Conservation (phyloP, 306 rosid species). For the Fragaria ananassa region DNA sequence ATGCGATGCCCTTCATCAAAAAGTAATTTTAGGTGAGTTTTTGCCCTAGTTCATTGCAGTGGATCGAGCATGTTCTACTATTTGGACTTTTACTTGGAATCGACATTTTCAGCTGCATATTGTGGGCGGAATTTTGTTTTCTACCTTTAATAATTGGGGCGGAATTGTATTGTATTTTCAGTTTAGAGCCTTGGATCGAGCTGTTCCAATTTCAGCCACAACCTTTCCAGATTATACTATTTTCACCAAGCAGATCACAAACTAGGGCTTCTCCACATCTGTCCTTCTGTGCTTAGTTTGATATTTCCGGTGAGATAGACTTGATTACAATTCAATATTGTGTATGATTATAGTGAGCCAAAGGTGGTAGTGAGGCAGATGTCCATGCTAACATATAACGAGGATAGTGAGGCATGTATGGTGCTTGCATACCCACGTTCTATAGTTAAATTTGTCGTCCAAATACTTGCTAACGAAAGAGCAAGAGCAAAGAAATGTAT, state of each 20-base stretch:
- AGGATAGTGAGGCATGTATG: too few species aligned
- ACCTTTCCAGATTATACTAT: neutral
- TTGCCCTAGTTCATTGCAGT: neutral
- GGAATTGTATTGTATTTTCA: neutral
- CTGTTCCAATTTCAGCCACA: neutral
- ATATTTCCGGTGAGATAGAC: too few species aligned
- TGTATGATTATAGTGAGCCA: slow-evolving; percentile 28
- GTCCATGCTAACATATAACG: too few species aligned
- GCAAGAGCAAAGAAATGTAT: too few species aligned
- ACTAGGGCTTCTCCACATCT: neutral
- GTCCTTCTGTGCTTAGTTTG: neutral
- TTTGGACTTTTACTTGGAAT: neutral
- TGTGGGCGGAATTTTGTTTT: neutral
- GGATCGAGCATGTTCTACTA: neutral
- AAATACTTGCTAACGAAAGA: too few species aligned
- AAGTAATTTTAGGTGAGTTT: neutral
- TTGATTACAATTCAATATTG: too few species aligned
- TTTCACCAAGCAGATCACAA: neutral
- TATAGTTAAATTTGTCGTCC: too few species aligned
- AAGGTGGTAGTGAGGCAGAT: too few species aligned
- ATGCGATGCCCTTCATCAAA: neutral
- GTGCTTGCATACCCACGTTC: too few species aligned
- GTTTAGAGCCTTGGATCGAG: neutral
- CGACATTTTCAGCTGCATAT: neutral
- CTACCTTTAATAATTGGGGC: neutral